Evolutionary conservation across 163 green algal species (phyloP), one percentile per base, ranked within the genome.

Genomic region (Scenedesmus sp.): DNA sequence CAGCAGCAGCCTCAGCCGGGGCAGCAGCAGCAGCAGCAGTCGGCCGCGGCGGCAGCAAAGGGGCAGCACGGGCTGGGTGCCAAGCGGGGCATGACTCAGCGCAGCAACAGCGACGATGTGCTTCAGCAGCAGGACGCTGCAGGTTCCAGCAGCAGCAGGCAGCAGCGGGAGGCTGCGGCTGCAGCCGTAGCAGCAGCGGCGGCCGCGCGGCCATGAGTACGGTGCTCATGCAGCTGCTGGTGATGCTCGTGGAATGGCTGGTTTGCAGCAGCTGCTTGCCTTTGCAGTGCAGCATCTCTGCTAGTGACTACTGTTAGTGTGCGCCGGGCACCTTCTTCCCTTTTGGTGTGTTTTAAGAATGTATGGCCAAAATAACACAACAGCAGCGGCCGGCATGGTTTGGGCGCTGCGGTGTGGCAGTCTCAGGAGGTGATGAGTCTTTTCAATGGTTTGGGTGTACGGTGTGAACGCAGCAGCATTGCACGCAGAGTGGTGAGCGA

Each of bases 161-260:
- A 86, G 33, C 46, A 86, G 37, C 59, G 81, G n/a, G 81, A 86
- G 46, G 81, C 81, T 4, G 81, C 81, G 7, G 81, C 81, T 35
- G 81, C 81, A 73, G 81, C 81, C 49, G 81, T 86, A 37, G 81
- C 81, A 72, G 81, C 81, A 73, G 81, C 81, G 12, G 46, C 65
- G 37, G 65, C 65, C 16, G 65, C 65, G 40, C 65, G 30, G 9
- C 65, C 30, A 18, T 76, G 9, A 68, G 10, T 53, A 53, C 46
- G 6, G 7, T 53, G 46, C 46, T 53, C 7, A 6, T 53, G 46
- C 46, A 16, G 46, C 10, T 70, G 56, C 56, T 70, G 56, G 13
- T 65, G 9, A 26, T 65, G 9, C 10, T 65, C 2, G 53, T 24
- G 22, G 0, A 13, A 37, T 73, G 65, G 16, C 18, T 40, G 30